Conservation (phyloP, 2,329 filamentous ascomycete genomes). For the Stagonosporopsis vannaccii region DNA sequence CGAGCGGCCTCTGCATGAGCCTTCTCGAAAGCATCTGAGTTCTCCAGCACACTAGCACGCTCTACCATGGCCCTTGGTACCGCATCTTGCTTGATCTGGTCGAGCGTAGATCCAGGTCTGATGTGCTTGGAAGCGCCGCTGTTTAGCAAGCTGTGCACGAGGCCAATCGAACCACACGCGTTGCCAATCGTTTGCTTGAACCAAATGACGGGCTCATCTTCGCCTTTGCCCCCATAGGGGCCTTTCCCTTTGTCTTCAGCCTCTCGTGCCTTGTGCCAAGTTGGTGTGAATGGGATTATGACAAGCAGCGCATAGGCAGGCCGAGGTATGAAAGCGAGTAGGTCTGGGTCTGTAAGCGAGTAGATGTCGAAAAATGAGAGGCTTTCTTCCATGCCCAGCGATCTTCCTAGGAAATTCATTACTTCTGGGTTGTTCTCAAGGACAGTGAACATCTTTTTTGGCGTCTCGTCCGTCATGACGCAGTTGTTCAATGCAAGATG, state of each 20-base stretch:
- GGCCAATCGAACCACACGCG: slow-evolving; percentile 65
- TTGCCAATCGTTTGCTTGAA: slow-evolving; percentile 66
- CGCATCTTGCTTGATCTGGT: slow-evolving; percentile 54
- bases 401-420: slow-evolving; percentile 58
- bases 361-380: slow-evolving; percentile 64
- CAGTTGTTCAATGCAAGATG: background rate
- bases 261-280: slow-evolving; percentile 52
- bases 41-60: slow-evolving; percentile 61
- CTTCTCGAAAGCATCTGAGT: slow-evolving; percentile 54
- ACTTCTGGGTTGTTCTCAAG: slow-evolving; percentile 64
- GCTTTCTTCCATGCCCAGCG: slow-evolving; percentile 56
- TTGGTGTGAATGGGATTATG: slow-evolving; percentile 56
- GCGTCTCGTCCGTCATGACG: slow-evolving; percentile 21
- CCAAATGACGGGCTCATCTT: slow-evolving; percentile 63
- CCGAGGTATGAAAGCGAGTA: slow-evolving; percentile 59
- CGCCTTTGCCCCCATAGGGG: slow-evolving; percentile 57
- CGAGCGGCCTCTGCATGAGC: slow-evolving; percentile 54
- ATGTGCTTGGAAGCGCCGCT: slow-evolving; percentile 55
- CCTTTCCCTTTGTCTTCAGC: slow-evolving; percentile 51
- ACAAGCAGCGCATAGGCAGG: slow-evolving; percentile 63
- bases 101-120: slow-evolving; percentile 52
- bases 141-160: slow-evolving; percentile 64
- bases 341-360: slow-evolving; percentile 59
- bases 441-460: slow-evolving; percentile 39
- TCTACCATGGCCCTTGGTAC: slow-evolving; percentile 54